Base-by-base conservation (phyloP, 352 stramenopile species). In the Phytophthora aleatoria region DNA sequence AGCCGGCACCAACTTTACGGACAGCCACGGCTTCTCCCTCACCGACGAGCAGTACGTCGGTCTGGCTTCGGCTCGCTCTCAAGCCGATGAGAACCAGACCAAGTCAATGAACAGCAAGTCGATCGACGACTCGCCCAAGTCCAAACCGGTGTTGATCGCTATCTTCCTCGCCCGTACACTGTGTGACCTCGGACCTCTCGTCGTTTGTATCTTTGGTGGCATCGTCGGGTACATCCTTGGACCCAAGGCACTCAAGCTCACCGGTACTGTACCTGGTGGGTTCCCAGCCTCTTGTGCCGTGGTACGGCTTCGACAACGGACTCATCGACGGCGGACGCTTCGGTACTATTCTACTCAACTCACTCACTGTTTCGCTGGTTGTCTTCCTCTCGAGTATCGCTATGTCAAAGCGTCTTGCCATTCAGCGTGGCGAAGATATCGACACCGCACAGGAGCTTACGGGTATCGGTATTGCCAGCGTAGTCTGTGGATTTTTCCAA, bases 181-280 rank as follows among this genome's bases (percentile, higher is more conserved):
- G 13, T 76, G 75, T 55, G 74, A 89, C 36, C 43, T 91, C 3
- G 87, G 82, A 9, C 83, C 87, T 7, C 62, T 96, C 5, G 62
- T 90, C 4, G 85, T 97, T 9, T 89, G 83, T 36, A 57, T 89
- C 2, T 50, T 91, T 20, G 71, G 75, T 36, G 90, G 90, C 16
- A 58, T 83, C 24, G 60, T 69, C 6, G 73, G 67, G 3, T 76
- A 85, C 48, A 48, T 73, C 13, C 50, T 81, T 15, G 84, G 89
- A 13, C 60, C 75, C 1, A 68, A 78, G 30, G 71, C 74, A n/a
- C 73, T 96, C 50, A 81, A 77, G 38, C 73, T 92, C 15, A 90
- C 93, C 2, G 77, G 73, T 10, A 38, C 76, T 0, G 81, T 97
- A 20, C 84, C 85, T 1, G 62, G 62, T 27, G 90, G 90, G 1